Percentiles rank a stretch among this genome's conserved stretches.
Conservation (phyloP, 2,329 filamentous ascomycete species). For the Calonectria crousiana region DNA sequence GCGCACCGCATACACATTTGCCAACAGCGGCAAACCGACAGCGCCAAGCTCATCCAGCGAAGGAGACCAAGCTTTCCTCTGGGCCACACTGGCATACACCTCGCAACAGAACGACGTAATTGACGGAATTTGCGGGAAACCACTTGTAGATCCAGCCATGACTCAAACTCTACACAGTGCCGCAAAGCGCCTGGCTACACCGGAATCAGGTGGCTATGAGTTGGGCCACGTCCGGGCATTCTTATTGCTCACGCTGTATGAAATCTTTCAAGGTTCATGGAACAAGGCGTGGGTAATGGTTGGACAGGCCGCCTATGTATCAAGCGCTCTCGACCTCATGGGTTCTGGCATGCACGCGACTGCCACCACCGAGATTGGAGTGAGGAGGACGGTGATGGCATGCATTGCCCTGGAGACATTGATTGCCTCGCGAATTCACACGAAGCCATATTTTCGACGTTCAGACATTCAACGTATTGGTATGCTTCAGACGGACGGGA, state of each 20-base stretch:
- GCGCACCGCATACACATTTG: slow-evolving; percentile 18
- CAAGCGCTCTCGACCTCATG: background rate
- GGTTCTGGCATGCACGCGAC: background rate
- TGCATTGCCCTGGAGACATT: slow-evolving; percentile 20
- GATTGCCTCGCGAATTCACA: background rate
- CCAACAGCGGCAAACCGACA: background rate
- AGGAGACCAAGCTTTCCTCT: slow-evolving; percentile 20
- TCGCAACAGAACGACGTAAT: slow-evolving; percentile 1
- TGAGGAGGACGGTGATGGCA: background rate
- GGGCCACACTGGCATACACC: slow-evolving; percentile 13
- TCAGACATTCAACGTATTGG: slow-evolving; percentile 13
- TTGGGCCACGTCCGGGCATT: slow-evolving; percentile 23
- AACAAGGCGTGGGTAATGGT: slow-evolving; percentile 8
- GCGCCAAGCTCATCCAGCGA: background rate
- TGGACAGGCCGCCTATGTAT: slow-evolving; percentile 11
- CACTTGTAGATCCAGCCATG: background rate
- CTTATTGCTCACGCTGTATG: slow-evolving; percentile 9
- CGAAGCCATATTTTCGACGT: slow-evolving; percentile 6
- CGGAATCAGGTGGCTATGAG: background rate
- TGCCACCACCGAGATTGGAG: background rate
- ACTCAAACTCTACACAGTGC: background rate
- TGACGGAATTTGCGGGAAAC: background rate
- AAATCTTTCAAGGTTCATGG: slow-evolving; percentile 10
- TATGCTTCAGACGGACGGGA: slow-evolving; percentile 2
- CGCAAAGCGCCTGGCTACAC: background rate